Base-by-base conservation (phyloP, 2,329 filamentous ascomycete genomes). In the Sclerotinia nivalis region DNA sequence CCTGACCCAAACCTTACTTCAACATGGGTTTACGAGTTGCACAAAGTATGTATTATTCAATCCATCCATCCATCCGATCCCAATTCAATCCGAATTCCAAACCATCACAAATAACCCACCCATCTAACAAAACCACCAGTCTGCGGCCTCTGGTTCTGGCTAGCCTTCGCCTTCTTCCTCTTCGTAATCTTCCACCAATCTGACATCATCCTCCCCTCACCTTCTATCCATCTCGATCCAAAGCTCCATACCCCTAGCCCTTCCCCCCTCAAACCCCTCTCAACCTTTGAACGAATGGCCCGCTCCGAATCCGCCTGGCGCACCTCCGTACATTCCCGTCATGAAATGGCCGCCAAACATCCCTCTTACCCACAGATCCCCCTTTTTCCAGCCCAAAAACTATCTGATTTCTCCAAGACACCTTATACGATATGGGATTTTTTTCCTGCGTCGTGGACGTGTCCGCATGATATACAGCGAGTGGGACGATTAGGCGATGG, bases 361-460 rank as follows among this genome's bases (percentile, higher is more conserved):
- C 74, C 75, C 18, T 25, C 49, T 12, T 66, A 75, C 55, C 74
- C 75, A 0, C 45, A 64, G 13, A 73, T 76, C 22, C 74, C 74
- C 10, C 69, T 76, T 69, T 77, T 77, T 64, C 75, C 75, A 18
- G 73, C 74, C 1, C 73, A 75, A 47, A 64, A 71, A 25, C 47
- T 72, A 25, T 67, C 67, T 20, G 70, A 74, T 34, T 76, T 74
- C 50, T 69, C 69, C 7, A 71, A 71, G 31, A 76, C 73, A 10
- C 79, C 79, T 1, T 81, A 79, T 71, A 76, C 79, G 1, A 73
- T 82, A 20, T 82, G 80, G 80, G 81, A 82, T 71, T 81, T 82
- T 72, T 77, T 79, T 31, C 80, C 79, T 7, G 77, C 81, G 2
- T 77, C 79, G 1, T 82, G 80, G 73, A 78, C 76, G 60, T 82